A percentile compares a stretch with the other conserved stretches of the same genome.
Evolutionary conservation across 495 filamentous ascomycete species (phyloP).

Genomic region (Aspergillus nidulans): DNA sequence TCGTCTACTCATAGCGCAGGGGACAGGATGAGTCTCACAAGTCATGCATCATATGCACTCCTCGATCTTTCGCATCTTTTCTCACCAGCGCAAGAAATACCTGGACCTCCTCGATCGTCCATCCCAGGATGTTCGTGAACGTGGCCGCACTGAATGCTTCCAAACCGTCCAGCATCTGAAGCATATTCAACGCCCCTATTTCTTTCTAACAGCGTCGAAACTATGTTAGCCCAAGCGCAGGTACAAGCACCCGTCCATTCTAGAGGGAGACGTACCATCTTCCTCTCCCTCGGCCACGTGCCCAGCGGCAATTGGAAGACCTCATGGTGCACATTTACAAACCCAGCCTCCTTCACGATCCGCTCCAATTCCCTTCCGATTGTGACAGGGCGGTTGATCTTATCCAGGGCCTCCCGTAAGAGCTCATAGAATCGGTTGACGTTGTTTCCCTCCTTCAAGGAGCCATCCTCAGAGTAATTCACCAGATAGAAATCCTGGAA

Average conservation of each 20-base stretch:
- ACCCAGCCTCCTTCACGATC: background rate
- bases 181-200: slow-evolving; percentile 7
- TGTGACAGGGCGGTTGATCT: slow-evolving; percentile 1
- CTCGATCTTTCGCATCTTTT: background rate
- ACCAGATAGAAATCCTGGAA: slow-evolving; percentile 6
- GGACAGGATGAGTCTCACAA: slow-evolving; percentile 1
- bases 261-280: slow-evolving; percentile 1
- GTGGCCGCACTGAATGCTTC: slow-evolving; percentile 7
- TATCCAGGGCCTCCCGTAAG: background rate
- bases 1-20: background rate
- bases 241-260: too few relatives aligned
- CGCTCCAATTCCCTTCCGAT: background rate
- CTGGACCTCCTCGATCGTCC: slow-evolving; percentile 6
- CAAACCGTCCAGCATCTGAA: slow-evolving; percentile 6
- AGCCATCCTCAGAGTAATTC: background rate
- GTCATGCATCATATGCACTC: slow-evolving; percentile 15
- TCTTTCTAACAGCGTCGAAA: background rate
- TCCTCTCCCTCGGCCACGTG: slow-evolving; percentile 2
- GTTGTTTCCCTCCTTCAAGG: background rate
- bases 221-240: background rate
- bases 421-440: slow-evolving; percentile 4
- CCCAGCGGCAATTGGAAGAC: slow-evolving; percentile 3
- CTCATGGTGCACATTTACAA: slow-evolving; percentile 2
- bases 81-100: slow-evolving; percentile 1
- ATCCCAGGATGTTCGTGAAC: slow-evolving; percentile 7